Evolutionary conservation across 305 asterid genomes (phyloP), one percentile per base, ranked within the genome.

Genomic region (Solanum hybrid): DNA sequence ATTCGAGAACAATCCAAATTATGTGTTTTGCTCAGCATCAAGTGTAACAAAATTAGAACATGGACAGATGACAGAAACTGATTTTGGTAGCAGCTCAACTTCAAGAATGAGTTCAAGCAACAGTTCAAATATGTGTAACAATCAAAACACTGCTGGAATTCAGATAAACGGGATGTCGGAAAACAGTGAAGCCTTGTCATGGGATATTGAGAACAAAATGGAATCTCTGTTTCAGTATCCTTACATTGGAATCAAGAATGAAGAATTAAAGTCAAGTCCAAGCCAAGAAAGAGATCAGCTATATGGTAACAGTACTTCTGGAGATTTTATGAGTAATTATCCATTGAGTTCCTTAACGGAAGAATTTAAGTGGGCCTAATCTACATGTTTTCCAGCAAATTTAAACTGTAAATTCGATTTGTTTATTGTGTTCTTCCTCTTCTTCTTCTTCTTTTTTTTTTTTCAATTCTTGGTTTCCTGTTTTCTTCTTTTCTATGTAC

Each of bases 11-110:
- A 85, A 88, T 31, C 89, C 91, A 40, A 86, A 66, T 9, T 24
- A 84, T 31, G 92, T 89, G 26, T 93, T 93, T 91, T 89, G 86
- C 84, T 91, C 96, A 27, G 91, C 93, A 95, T 93, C 96, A 42
- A 90, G 81, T 69, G 34, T 94, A 80, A 77, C 94, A 36, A 92
- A 86, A 80, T 91, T 92, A 31, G 94, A 92, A 75, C 92, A 87
- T 16, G 93, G 75, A 60, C 92, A 71, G 51, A 42, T 91, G 89
- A 88, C 89, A 26, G 93, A 92, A 7, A 42, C 88, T 24, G 93
- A 91, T 56, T 90, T 84, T 87, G 82, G 88, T 5, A 78, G 92
- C 10, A 88, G 91, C 36, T 90, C 93, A 40, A 80, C 82, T 80
- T 90, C 95, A 71, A 92, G 93, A 90, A 90, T 91, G 92, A 90